Percentiles rank a stretch among this genome's conserved stretches.
These are phyloP conservation scores for Exophiala alcalophila DNA, from an alignment of 2,329 filamentous ascomycete species.

Conservation along the genomic window DNA sequence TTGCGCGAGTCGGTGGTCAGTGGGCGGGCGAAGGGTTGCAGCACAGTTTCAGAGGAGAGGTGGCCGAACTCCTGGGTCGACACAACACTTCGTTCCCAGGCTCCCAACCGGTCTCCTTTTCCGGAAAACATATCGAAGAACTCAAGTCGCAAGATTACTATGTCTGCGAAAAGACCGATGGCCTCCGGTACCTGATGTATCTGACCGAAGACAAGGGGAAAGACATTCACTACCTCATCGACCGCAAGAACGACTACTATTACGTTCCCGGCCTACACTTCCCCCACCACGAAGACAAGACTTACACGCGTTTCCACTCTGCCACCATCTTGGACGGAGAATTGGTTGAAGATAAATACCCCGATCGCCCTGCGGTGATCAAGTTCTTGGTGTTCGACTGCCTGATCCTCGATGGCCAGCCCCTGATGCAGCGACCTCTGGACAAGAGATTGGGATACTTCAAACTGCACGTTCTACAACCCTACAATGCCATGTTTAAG, in stretches of 20 bases:
- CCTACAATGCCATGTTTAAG: slow-evolving; percentile 70
- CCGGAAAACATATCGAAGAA: slow-evolving; percentile 75
- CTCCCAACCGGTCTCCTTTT: slow-evolving; percentile 92
- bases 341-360: slow-evolving; percentile 77
- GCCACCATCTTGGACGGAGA: slow-evolving; percentile 89
- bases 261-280: slow-evolving; percentile 78
- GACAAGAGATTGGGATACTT: slow-evolving; percentile 90
- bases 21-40: slow-evolving; percentile 63
- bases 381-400: slow-evolving; percentile 94
- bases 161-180: slow-evolving; percentile 97
- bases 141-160: slow-evolving; percentile 85
- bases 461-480: slow-evolving; percentile 71
- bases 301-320: slow-evolving; percentile 65
- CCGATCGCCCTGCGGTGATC: slow-evolving; percentile 65
- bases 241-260: slow-evolving; percentile 98
- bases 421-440: slow-evolving; percentile 72
- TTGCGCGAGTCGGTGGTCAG: slow-evolving; percentile 47
- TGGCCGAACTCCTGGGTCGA: slow-evolving; percentile 71
- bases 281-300: slow-evolving; percentile 63
- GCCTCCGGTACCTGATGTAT: slow-evolving; percentile 92
- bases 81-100: slow-evolving; percentile 68
- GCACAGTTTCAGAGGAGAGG: slow-evolving; percentile 64
- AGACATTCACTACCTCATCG: slow-evolving; percentile 81
- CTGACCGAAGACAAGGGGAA: slow-evolving; percentile 61
- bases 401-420: slow-evolving; percentile 72